These are phyloP conservation scores for Phaffia tasmanica DNA, from an alignment of 768 basidiomycete genomes.

Conservation along the genomic window DNA sequence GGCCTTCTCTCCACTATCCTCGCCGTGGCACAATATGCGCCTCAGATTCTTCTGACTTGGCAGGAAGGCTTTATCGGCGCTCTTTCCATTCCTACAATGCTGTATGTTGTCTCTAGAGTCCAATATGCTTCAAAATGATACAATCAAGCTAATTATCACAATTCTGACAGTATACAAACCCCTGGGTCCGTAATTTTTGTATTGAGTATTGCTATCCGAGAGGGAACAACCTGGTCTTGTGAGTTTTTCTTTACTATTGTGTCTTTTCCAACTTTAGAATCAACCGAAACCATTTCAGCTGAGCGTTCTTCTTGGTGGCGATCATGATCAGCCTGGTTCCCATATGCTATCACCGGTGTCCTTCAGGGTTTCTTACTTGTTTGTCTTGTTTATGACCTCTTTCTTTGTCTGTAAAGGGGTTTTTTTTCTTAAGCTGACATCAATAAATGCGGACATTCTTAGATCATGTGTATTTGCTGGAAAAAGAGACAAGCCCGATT, in stretches of 20 bases:
- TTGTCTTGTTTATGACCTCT: background rate
- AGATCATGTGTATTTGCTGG: slow-evolving; percentile 72
- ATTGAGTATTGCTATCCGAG: slow-evolving; percentile 62
- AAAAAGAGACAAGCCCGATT: slow-evolving; percentile 62
- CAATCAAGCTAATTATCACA: no score
- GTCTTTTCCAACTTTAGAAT: background rate
- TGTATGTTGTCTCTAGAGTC: background rate
- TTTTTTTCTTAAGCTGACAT: slow-evolving; percentile 1
- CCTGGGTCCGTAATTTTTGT: slow-evolving; percentile 85
- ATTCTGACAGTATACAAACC: slow-evolving; percentile 56
- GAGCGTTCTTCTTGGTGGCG: background rate
- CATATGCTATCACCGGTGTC: slow-evolving; percentile 48
- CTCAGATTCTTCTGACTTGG: slow-evolving; percentile 71
- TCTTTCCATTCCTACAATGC: slow-evolving; percentile 89
- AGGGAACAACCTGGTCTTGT: slow-evolving; percentile 29
- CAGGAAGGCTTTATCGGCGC: slow-evolving; percentile 58
- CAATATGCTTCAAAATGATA: no score
- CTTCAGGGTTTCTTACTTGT: slow-evolving; percentile 69
- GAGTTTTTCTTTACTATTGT: background rate
- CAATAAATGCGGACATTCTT: background rate
- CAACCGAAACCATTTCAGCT: background rate
- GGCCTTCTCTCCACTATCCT: slow-evolving; percentile 70
- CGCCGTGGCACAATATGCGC: slow-evolving; percentile 74
- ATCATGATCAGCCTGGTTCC: slow-evolving; percentile 53
- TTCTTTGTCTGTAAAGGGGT: background rate